phyloP scores from a whole-genome alignment of 768 basidiomycete genomes.

The Tulasnella sp. region DNA sequence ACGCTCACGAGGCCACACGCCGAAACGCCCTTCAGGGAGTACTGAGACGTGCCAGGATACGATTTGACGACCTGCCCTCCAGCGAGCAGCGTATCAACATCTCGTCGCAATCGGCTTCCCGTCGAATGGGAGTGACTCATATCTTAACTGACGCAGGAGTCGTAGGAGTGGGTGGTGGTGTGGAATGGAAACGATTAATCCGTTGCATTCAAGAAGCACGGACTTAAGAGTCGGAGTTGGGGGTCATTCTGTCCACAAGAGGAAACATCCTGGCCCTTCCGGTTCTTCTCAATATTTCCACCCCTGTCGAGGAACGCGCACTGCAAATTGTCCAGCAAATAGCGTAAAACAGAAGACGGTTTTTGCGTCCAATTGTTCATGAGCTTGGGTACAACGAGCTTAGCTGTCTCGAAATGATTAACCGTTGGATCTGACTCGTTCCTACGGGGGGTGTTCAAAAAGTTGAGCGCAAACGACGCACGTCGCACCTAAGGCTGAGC shows the following conservation, averaged over 20 bases:
- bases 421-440: slow-evolving; percentile 36
- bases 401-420: slow-evolving; percentile 38
- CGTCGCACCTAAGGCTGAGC: too few relatives aligned
- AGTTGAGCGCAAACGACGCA: not conserved
- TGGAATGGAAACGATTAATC: not conserved
- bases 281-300: not conserved
- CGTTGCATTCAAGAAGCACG: not conserved
- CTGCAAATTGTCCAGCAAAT: not conserved
- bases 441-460: not conserved
- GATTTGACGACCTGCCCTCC: slow-evolving; percentile 19
- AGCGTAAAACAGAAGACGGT: not conserved
- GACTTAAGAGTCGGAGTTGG: not conserved
- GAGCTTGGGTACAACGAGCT: slow-evolving; percentile 33
- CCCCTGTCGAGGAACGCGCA: not conserved
- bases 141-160: not conserved
- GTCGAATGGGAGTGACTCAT: not conserved
- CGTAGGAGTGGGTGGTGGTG: not conserved
- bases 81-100: not conserved
- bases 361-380: not conserved
- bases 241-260: not conserved
- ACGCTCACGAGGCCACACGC: slow-evolving; percentile 64
- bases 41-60: slow-evolving; percentile 54
- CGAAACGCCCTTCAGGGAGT: slow-evolving; percentile 45
- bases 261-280: not conserved
- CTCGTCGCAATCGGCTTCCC: not conserved